Evolutionary conservation across 139 green algal genomes (phyloP), one percentile per base, ranked within the genome.

Genomic region (Pedinophyceae sp.): DNA sequence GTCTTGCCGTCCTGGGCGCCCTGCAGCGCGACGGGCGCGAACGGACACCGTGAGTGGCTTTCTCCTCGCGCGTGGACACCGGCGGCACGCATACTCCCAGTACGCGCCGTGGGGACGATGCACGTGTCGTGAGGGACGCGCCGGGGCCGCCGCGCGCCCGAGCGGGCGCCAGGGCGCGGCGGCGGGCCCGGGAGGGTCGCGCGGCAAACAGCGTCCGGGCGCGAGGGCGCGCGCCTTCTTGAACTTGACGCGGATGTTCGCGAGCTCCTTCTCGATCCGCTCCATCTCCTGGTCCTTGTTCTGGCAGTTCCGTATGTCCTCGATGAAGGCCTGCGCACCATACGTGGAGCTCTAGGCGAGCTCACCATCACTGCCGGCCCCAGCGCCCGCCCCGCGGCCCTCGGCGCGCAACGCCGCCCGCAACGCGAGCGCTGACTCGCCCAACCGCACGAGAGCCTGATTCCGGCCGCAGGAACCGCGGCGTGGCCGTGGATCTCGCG

Each of bases 191-290:
- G 4, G 30, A 2, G 19, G 25, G 6, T 50, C 1, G 7, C 19
- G 18, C 19, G 20, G 48, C 0, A 51, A 77, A 70, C 68, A 56
- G 73, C 62, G 22, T 79, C 27, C 2, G 50, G 46, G 4, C 6
- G 26, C 18, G 4, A 27, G 3, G n/a, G 29, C 2, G 27, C 5
- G 4, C 40, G 25, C 29, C 39, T 41, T 4, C 7, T 54, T 24
- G 17, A 27, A 55, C 52, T 47, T 22, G 10, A 17, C 18, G 6
- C 92, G 71, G 51, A 99, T 94, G 62, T 99, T 98, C 6, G 83
- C 87, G 40, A 99, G 79, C 66, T 99, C 92, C 69, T 97, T 97
- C 45, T 96, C 85, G 22, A 99, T 83, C 0, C 89, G 70, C 48
- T 64, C 65, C 30, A 71, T 55, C 68, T 99, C 92, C 56, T 80